Base-by-base conservation (phyloP, 768 basidiomycete species). In the Rhizopogon rudus region DNA sequence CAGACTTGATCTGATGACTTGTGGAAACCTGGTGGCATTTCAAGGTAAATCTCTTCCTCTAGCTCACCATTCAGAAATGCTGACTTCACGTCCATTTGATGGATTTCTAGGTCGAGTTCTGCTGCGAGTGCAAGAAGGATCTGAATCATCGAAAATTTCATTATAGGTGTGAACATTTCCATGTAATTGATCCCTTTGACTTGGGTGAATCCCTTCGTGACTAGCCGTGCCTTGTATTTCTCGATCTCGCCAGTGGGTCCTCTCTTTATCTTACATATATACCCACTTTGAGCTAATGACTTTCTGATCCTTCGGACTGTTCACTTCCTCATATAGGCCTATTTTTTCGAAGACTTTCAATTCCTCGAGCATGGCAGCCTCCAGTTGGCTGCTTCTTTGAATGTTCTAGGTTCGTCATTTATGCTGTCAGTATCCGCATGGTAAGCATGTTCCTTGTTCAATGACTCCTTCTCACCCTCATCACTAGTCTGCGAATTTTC, bases 191-290 rank as follows among this genome's bases (percentile, higher is more conserved):
- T 28, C 2, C 76, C 73, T 12, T 64, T 64, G 6, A 57, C 46
- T 41, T 71, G 66, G 5, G 57, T 58, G 55, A 53, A 71, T 0
- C 77, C 71, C 53, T 74, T 63, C 0, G 73, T 72, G 3, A 77
- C 75, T 3, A 79, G 61, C 1, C 73, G 54, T 3, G 70, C 74
- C 60, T 79, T 77, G 64, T 70, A 68, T 0, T 62, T 54, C 0
- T 53, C 51, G 25, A 76, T 61, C 0, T 59, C 52, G 13, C 75
- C 76, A 6, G 61, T 56, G 22, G 42, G 50, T 40, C 29, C 54
- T 1, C 10, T 25, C 33, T 16, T 49, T 10, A n/a, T 25, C 12
- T 22, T 49, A n/a, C 28, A 58, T 44, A n/a, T 35, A 58, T 44
- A 14, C 40, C 53, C 13, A 40, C 29, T 37, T 56, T 9, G 13